These are phyloP conservation scores for Knoxdaviesia proteae DNA, from an alignment of 2,329 filamentous ascomycete species.

Conservation along the genomic window DNA sequence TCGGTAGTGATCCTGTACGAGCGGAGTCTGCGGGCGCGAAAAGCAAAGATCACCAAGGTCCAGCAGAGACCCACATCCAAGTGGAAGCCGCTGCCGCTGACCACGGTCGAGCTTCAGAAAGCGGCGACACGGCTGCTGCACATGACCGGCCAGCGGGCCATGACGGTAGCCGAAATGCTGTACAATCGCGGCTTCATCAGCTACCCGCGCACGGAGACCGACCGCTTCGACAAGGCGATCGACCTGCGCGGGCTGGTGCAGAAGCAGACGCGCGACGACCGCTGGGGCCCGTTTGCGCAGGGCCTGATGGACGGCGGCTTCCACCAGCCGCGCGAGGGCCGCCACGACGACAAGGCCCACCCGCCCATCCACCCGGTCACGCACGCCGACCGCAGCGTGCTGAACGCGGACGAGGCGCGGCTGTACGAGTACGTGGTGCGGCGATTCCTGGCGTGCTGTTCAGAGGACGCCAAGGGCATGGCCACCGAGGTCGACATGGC, in stretches of 20 bases:
- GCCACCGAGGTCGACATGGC: slow-evolving; percentile 67
- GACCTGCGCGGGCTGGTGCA: slow-evolving; percentile 60
- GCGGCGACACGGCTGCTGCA: slow-evolving; percentile 73
- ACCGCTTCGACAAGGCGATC: slow-evolving; percentile 82
- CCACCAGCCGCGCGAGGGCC: slow-evolving; percentile 59
- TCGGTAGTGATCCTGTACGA: slow-evolving; percentile 68
- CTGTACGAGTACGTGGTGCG: slow-evolving; percentile 87
- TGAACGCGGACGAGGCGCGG: slow-evolving; percentile 45
- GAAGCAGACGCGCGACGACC: slow-evolving; percentile 57
- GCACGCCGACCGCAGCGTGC: slow-evolving; percentile 48
- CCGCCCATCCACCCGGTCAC: slow-evolving; percentile 91
- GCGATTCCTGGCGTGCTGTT: slow-evolving; percentile 87
- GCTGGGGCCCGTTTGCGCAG: slow-evolving; percentile 69
- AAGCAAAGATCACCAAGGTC: slow-evolving; percentile 64
- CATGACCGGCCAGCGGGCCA: slow-evolving; percentile 81
- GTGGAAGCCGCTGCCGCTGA: slow-evolving; percentile 82
- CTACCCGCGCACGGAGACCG: slow-evolving; percentile 92
- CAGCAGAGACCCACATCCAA: slow-evolving; percentile 82
- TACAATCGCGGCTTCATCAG: slow-evolving; percentile 95
- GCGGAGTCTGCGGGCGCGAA: slow-evolving; percentile 55
- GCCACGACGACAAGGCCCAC: slow-evolving; percentile 89
- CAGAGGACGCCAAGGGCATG: slow-evolving; percentile 75
- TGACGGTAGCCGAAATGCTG: slow-evolving; percentile 68
- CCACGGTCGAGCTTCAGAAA: slow-evolving; percentile 91
- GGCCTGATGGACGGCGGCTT: slow-evolving; percentile 57